These are phyloP conservation scores for Rhodotorula sp. DNA, from an alignment of 1,284 basidiomycete genomes.

Conservation along the genomic window DNA sequence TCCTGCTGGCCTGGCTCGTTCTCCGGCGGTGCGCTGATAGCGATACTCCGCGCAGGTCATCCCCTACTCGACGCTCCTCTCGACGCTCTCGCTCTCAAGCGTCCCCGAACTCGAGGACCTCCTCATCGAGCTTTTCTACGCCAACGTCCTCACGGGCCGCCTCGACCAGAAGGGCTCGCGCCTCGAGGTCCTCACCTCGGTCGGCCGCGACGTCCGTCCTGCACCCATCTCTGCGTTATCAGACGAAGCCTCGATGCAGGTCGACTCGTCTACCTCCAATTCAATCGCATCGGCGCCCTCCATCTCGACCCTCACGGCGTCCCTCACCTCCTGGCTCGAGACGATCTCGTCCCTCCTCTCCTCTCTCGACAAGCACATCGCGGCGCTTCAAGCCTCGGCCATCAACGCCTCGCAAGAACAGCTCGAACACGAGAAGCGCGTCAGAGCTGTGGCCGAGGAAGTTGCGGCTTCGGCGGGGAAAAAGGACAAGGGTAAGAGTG, in stretches of 20 bases:
- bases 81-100: constrained; percentile 65
- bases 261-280: constrained; percentile 4
- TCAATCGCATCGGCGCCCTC: neutral
- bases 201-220: constrained; percentile 72
- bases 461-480: neutral
- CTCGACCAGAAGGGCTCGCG: constrained; percentile 84
- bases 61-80: constrained; percentile 65
- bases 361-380: constrained; percentile 29
- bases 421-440: constrained; percentile 58
- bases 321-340: constrained; percentile 9
- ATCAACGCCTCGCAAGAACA: neutral
- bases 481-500: neutral
- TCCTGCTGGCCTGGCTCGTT: too few relatives aligned
- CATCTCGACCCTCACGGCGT: neutral
- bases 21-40: too few relatives aligned
- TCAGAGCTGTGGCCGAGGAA: constrained; percentile 55
- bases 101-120: constrained; percentile 88
- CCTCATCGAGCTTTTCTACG: constrained; percentile 92
- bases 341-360: constrained; percentile 18
- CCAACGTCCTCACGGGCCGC: constrained; percentile 79
- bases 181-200: constrained; percentile 83
- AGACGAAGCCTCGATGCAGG: constrained; percentile 16
- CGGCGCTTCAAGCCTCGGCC: constrained; percentile 8
- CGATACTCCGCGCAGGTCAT: constrained; percentile 73
- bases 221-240: neutral